Base-by-base conservation (phyloP, 441 rosid genomes). In the Corymbia calophylla region DNA sequence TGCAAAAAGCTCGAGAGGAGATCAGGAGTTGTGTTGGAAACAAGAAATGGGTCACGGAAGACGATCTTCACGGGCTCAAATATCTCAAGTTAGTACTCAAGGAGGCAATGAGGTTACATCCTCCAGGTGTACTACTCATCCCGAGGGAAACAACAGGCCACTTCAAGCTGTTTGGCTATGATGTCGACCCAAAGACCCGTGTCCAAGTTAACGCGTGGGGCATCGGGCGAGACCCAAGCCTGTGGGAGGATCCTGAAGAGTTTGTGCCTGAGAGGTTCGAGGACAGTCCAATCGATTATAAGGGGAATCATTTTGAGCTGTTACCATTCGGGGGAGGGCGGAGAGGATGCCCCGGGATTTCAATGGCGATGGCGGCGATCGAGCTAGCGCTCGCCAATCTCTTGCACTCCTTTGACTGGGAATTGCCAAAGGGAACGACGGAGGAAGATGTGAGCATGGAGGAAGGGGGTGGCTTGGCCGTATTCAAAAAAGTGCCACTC, bases 161-260 rank as follows among this genome's bases (percentile, higher is more conserved):
- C 49, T 86, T 86, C 51, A 55, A 86, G 49, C 48, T 86, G 18
- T 54, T 55, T 21, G 89, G 93, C 31, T 92, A 93, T 82, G 88
- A 92, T 6, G 87, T 96, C 56, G 47, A 81, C 14, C 91, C 91
- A 3, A 92, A 93, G 89, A 95, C 94, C n/a, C 51, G 92, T 68
- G 92, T 96, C 87, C 92, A 93, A 53, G 87, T 96, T 6, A 95
- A 96, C 82, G 91, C 66, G 1, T 95, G 96, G 98, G 97, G 91
- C 21, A 94, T 96, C 5, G 99, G 93, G 18, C 90, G 96, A 68
- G 97, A 96, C 80, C 96, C 97, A 0, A 84, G 89, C 13, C 81
- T 90, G 82, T 95, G 98, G 99, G 86, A 91, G 77, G 90, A 93
- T 53, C 93, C 96, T 1, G 93, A 94, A 54, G 92, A 90, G 86